Evolutionary conservation across 2,329 filamentous ascomycete species (phyloP), one percentile per base, ranked within the genome.

Genomic region (Zasmidium cellare): DNA sequence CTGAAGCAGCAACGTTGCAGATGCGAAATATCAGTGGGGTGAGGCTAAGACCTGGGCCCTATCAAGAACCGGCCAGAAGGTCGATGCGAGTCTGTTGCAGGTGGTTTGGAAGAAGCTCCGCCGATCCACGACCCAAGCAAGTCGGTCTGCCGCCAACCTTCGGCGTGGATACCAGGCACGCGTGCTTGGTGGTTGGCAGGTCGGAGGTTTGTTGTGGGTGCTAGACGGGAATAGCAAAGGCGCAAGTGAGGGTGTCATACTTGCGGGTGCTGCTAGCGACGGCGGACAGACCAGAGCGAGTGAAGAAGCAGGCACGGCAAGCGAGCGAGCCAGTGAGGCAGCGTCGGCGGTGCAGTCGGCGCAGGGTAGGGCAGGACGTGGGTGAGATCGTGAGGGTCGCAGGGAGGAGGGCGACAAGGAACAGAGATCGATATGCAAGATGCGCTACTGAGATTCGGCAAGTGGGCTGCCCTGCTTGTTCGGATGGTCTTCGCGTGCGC

Each of bases 381-480:
- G 6, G 6, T 41, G 35, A 41, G 35, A 57, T 49, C 55, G 55
- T 22, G 53, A 25, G 44, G 31, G 31, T 56, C 35, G 49, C 38
- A 53, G 11, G 35, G 35, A 41, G 7, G 12, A 18, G 12, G 28
- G 12, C 11, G 35, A 55, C 56, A 55, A 55, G 60, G 57, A 35
- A 57, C 47, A 57, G 31, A 59, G 60, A 62, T 62, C 60, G 60
- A 57, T 57, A 52, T 47, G 57, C 57, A n/a, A 50, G 25, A 28
- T 28, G 25, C 25, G 25, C 25, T 28, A 28, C 25, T 28, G 25
- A 28, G 5, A 11, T 41, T n/a, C 35, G 35, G 35, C 35, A 41
- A 41, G 35, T 41, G 35, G 35, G 35, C 35, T 9, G 12, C 35
- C 35, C 25, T n/a, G 25, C 11, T 28, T 11, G 25, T 41, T 41